Evolutionary conservation across 345 rosid species (phyloP).

Genomic region (Rhizophora mangle): DNA sequence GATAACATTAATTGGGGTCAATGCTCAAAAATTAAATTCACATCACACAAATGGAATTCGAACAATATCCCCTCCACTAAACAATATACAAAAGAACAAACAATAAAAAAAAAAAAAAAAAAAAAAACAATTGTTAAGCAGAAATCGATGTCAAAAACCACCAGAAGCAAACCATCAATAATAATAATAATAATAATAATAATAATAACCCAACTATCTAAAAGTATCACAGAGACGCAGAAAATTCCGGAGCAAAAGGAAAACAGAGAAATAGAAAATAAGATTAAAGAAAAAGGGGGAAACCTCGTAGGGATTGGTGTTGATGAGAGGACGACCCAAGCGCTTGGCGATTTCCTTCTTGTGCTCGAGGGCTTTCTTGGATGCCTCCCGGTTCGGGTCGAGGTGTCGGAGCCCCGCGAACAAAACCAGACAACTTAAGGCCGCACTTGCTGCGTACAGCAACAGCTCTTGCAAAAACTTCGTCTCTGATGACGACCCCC

Average conservation of each 20-base stretch:
- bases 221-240: neutral
- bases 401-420: constrained; percentile 82
- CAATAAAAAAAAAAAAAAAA: too few relatives aligned
- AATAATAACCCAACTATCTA: too few relatives aligned
- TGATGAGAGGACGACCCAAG: constrained; percentile 82
- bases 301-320: constrained; percentile 95
- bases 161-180: neutral
- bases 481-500: constrained; percentile 63
- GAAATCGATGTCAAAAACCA: too few relatives aligned
- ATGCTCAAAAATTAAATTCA: too few relatives aligned
- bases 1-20: too few relatives aligned
- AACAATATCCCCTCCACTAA: too few relatives aligned
- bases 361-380: constrained; percentile 86
- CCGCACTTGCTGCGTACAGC: constrained; percentile 96
- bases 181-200: too few relatives aligned
- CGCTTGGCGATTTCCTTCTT: constrained; percentile 91
- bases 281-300: neutral
- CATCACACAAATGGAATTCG: too few relatives aligned
- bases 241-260: neutral
- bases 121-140: too few relatives aligned
- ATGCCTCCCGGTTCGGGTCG: constrained; percentile 88
- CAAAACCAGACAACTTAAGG: constrained; percentile 78
- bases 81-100: too few relatives aligned
- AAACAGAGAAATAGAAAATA: too few relatives aligned
- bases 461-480: constrained; percentile 75